Percentiles rank a stretch among this genome's conserved stretches.
phyloP scores from a whole-genome alignment of 1,139 yeast genomes.

The Yarrowia galli region DNA sequence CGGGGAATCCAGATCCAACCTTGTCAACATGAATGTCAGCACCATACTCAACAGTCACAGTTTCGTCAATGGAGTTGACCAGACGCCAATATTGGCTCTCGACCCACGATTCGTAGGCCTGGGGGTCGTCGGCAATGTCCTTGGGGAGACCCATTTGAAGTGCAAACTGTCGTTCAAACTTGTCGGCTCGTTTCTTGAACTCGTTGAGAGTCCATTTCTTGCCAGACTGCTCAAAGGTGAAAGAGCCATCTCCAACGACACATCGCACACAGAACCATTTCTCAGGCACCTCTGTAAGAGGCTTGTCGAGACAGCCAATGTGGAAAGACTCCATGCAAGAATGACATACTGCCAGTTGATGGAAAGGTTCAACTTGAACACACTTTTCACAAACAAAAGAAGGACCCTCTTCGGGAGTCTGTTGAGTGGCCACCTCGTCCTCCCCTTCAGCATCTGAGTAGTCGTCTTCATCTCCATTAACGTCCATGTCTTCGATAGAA shows the following conservation, averaged over 20 bases:
- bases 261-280: constrained; percentile 86
- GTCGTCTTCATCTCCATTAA: constrained; percentile 41
- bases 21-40: constrained; percentile 55
- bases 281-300: constrained; percentile 13
- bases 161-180: constrained; percentile 59
- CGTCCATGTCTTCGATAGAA: constrained; percentile 27
- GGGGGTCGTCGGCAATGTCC: constrained; percentile 40
- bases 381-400: constrained; percentile 48
- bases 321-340: constrained; percentile 78
- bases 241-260: constrained; percentile 84
- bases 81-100: constrained; percentile 53
- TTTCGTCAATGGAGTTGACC: constrained; percentile 52
- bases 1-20: constrained; percentile 63
- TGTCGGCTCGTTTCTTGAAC: constrained; percentile 65
- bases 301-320: constrained; percentile 60
- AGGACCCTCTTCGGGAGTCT: constrained; percentile 48
- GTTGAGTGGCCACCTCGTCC: constrained; percentile 40
- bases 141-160: constrained; percentile 55
- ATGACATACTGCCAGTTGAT: constrained; percentile 40
- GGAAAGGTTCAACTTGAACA: constrained; percentile 9
- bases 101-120: constrained; percentile 44
- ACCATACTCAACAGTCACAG: constrained; percentile 61
- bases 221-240: constrained; percentile 80
- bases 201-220: constrained; percentile 64
- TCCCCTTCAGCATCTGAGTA: constrained; percentile 18